Conservation (phyloP, 2,329 filamentous ascomycete genomes). For the Blastomyces percursus region DNA sequence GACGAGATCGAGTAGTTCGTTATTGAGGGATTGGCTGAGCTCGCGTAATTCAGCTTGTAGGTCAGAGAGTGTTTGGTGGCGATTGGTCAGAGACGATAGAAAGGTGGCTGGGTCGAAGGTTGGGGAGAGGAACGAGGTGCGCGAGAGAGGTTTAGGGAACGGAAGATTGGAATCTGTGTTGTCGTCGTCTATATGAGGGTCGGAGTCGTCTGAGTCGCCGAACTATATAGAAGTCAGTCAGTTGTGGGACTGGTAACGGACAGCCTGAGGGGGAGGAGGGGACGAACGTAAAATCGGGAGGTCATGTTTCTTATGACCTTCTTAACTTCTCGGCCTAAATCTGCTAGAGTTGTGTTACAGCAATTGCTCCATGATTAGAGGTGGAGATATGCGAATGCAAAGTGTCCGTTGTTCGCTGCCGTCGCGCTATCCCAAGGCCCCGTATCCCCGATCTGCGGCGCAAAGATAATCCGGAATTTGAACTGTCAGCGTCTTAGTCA, state of each 20-base stretch:
- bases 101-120: constrained; percentile 72
- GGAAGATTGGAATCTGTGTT: constrained; percentile 56
- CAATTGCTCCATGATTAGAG: background rate
- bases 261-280: background rate
- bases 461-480: background rate
- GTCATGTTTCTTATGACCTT: background rate
- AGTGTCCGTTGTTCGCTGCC: too few relatives aligned
- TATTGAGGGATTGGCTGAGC: constrained; percentile 64
- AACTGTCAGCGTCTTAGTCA: background rate
- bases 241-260: background rate
- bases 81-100: constrained; percentile 68
- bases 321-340: background rate
- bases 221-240: constrained; percentile 23
- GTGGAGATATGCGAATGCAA: background rate
- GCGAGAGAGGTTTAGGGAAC: constrained; percentile 74
- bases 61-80: constrained; percentile 94
- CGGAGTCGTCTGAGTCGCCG: constrained; percentile 37
- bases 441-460: too few relatives aligned
- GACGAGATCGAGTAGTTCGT: constrained; percentile 85
- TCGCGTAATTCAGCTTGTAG: constrained; percentile 75
- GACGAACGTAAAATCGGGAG: constrained; percentile 4
- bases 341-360: too few relatives aligned
- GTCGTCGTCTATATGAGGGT: constrained; percentile 38
- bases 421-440: too few relatives aligned
- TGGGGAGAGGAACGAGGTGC: constrained; percentile 66